Percentiles rank a stretch among this genome's conserved stretches.
These are phyloP conservation scores for Chenopodium berlandieri DNA, from an alignment of 148 eudicot species.

Conservation along the genomic window DNA sequence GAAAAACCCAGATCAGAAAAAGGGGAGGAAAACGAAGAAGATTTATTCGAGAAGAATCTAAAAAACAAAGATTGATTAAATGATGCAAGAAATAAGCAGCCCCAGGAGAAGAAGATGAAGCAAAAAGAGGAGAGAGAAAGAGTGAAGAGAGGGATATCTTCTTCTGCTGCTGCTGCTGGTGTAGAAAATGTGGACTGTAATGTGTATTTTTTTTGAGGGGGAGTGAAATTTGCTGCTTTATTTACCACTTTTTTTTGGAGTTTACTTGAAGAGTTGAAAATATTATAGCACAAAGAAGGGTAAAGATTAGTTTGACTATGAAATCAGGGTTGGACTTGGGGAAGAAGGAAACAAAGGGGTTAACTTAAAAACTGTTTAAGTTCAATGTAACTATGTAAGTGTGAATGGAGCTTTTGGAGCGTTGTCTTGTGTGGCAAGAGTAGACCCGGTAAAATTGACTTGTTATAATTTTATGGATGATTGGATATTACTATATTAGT, in stretches of 20 bases:
- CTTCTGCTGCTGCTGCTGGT: constrained; percentile 10
- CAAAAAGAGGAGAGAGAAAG: background rate
- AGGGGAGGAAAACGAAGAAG: constrained; percentile 2
- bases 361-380: too few relatives aligned
- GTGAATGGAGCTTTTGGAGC: too few relatives aligned
- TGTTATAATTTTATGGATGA: too few relatives aligned
- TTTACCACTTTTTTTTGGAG: constrained; percentile 5
- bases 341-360: too few relatives aligned
- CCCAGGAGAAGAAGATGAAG: background rate
- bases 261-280: too few relatives aligned
- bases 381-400: too few relatives aligned
- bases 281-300: too few relatives aligned
- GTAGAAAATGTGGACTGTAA: constrained; percentile 32
- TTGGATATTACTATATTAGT: too few relatives aligned
- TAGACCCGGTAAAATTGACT: too few relatives aligned
- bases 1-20: constrained; percentile 26
- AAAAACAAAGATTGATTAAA: constrained; percentile 3
- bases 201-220: background rate
- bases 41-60: constrained; percentile 17
- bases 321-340: too few relatives aligned
- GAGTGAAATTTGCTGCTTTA: background rate
- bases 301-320: too few relatives aligned
- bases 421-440: too few relatives aligned
- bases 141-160: constrained; percentile 18
- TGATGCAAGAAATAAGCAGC: constrained; percentile 23